Conservation (phyloP, 73 alveolate species). For the Symbiodinium pilosum region DNA sequence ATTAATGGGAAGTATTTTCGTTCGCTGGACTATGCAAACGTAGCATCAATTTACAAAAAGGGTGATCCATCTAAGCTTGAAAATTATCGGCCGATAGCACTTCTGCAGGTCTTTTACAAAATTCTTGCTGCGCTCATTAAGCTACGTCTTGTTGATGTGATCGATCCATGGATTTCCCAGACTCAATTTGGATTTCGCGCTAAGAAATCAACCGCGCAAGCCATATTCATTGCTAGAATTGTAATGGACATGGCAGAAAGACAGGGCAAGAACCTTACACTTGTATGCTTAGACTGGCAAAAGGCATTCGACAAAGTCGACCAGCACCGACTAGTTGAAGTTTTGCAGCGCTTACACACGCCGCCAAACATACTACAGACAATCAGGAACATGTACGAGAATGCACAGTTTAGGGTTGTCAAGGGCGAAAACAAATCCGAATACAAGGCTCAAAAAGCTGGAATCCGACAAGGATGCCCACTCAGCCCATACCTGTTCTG, state of each 20-base stretch:
- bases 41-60: too few species aligned
- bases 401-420: neutral
- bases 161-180: conserved; percentile 10
- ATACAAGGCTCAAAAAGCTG: neutral
- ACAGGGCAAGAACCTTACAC: neutral
- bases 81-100: conserved; percentile 10
- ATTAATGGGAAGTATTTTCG: neutral
- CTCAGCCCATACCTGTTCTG: neutral
- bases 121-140: neutral
- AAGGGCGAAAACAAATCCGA: neutral
- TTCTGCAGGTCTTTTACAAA: neutral
- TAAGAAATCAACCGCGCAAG: neutral
- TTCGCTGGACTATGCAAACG: neutral
- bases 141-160: neutral
- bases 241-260: conserved; percentile 13
- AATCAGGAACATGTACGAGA: neutral
- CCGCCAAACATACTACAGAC: neutral
- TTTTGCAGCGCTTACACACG: neutral
- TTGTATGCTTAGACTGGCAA: neutral
- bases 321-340: neutral
- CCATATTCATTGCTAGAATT: neutral
- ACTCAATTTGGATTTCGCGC: conserved; percentile 2
- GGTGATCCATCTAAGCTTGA: too few species aligned
- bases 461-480: conserved; percentile 6
- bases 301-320: conserved; percentile 19